Conservation (phyloP, 495 filamentous ascomycete genomes). For the Tuber magnatum region DNA sequence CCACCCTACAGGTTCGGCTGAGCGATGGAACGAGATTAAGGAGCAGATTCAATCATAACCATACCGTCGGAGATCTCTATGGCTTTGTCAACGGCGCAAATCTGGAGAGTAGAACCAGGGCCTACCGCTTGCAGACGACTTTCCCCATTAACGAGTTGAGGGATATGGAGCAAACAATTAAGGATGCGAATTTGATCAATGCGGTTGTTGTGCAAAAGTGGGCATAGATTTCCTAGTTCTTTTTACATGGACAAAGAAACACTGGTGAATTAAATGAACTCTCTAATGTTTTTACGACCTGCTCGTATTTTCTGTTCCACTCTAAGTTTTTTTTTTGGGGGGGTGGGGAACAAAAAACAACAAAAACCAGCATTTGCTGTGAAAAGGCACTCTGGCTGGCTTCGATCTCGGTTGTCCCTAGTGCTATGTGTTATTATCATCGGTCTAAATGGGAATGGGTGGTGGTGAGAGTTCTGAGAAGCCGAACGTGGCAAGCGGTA, state of each 20-base stretch:
- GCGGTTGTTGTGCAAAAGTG: slow-evolving; percentile 72
- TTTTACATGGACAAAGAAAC: not conserved
- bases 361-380: slow-evolving; percentile 13
- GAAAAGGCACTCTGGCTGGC: slow-evolving; percentile 25
- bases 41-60: slow-evolving; percentile 82
- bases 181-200: slow-evolving; percentile 61
- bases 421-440: not conserved
- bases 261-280: not conserved
- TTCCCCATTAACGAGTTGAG: slow-evolving; percentile 91
- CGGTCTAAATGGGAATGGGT: slow-evolving; percentile 5
- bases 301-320: slow-evolving; percentile 1
- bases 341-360: too few relatives aligned
- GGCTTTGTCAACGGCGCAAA: slow-evolving; percentile 68
- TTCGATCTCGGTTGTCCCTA: not conserved
- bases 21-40: slow-evolving; percentile 80
- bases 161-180: slow-evolving; percentile 58
- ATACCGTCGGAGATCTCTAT: slow-evolving; percentile 89
- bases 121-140: slow-evolving; percentile 84
- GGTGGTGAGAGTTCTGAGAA: not conserved
- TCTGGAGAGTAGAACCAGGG: slow-evolving; percentile 51
- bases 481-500: not conserved
- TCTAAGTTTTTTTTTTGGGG: slow-evolving; percentile 9
- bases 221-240: slow-evolving; percentile 45
- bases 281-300: not conserved
- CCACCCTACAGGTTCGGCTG: slow-evolving; percentile 80